These are phyloP conservation scores for Candida pseudoglaebosa DNA, from an alignment of 805 yeast genomes.

Conservation along the genomic window DNA sequence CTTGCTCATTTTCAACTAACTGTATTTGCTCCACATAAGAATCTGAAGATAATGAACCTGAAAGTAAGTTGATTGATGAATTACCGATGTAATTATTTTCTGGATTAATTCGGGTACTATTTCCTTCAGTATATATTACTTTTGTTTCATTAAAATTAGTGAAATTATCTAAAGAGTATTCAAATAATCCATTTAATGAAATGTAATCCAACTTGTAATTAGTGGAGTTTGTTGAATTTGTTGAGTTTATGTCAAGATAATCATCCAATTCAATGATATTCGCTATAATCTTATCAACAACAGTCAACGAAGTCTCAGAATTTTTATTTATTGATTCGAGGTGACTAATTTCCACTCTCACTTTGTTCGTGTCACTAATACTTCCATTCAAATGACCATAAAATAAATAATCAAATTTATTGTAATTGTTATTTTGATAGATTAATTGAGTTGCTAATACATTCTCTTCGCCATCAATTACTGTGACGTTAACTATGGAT, in stretches of 20 bases:
- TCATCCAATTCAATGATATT: constrained; percentile 46
- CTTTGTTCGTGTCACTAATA: constrained; percentile 19
- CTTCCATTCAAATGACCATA: constrained; percentile 60
- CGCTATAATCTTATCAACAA: constrained; percentile 64
- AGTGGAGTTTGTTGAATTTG: constrained; percentile 22
- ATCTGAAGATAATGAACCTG: constrained; percentile 24
- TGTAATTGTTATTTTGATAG: constrained; percentile 75
- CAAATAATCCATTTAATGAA: constrained; percentile 73
- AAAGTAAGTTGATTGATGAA: constrained; percentile 34
- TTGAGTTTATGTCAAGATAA: constrained; percentile 22
- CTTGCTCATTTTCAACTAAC: constrained; percentile 21
- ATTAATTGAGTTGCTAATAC: constrained; percentile 43
- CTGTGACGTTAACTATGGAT: constrained; percentile 75
- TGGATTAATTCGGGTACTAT: constrained; percentile 19
- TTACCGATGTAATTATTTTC: constrained; percentile 38
- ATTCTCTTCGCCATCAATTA: constrained; percentile 47
- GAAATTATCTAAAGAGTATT: constrained; percentile 71
- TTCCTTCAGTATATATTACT: constrained; percentile 17
- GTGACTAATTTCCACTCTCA: constrained; percentile 27
- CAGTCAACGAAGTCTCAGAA: constrained; percentile 43
- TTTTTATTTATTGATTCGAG: constrained; percentile 18
- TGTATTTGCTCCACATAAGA: constrained; percentile 32
- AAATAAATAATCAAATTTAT: constrained; percentile 77
- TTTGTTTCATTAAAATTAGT: constrained; percentile 27
- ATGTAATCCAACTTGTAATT: constrained; percentile 21